Evolutionary conservation across 352 stramenopile species (phyloP).

Genomic region (Phytophthora cryptogea): DNA sequence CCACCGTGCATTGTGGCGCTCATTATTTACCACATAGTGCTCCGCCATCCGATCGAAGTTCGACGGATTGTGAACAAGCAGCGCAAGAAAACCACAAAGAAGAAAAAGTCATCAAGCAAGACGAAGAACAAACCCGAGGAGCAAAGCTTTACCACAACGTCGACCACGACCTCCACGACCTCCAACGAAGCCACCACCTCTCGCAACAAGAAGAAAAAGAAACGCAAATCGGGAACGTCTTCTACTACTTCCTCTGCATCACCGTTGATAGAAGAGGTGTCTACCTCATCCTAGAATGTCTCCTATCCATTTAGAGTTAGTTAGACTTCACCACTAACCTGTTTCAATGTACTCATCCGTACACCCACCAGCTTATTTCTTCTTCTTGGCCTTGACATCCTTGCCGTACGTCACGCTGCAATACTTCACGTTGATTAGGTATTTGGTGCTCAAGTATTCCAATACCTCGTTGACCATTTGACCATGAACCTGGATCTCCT

Average conservation of each 20-base stretch:
- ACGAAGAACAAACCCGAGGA: conserved; percentile 42
- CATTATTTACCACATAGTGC: conserved; percentile 51
- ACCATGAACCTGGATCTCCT: conserved; percentile 82
- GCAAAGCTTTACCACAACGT: conserved; percentile 3
- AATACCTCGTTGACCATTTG: conserved; percentile 83
- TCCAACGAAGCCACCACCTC: conserved; percentile 16
- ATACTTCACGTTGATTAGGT: conserved; percentile 76
- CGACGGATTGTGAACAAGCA: conserved; percentile 59
- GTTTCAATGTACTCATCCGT: conserved; percentile 25
- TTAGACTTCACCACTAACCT: conserved; percentile 18
- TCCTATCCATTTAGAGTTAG: conserved; percentile 29
- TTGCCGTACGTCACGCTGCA: conserved; percentile 75
- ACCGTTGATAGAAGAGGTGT: conserved; percentile 34
- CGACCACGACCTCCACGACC: conserved; percentile 1
- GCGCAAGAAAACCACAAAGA: conserved; percentile 58
- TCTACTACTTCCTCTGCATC: conserved; percentile 28
- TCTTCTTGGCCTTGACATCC: conserved; percentile 82
- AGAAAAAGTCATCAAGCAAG: conserved; percentile 49
- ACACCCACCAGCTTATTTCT: conserved; percentile 36
- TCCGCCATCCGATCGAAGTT: conserved; percentile 61
- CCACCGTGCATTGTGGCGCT: conserved; percentile 46
- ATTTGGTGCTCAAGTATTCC: conserved; percentile 64
- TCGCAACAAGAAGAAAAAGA: conserved; percentile 47
- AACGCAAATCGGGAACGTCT: conserved; percentile 33
- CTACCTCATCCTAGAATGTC: conserved; percentile 33